Evolutionary conservation across 1,139 yeast species (phyloP), one percentile per base, ranked within the genome.

Genomic region (Tardiomyces digboiensis): DNA sequence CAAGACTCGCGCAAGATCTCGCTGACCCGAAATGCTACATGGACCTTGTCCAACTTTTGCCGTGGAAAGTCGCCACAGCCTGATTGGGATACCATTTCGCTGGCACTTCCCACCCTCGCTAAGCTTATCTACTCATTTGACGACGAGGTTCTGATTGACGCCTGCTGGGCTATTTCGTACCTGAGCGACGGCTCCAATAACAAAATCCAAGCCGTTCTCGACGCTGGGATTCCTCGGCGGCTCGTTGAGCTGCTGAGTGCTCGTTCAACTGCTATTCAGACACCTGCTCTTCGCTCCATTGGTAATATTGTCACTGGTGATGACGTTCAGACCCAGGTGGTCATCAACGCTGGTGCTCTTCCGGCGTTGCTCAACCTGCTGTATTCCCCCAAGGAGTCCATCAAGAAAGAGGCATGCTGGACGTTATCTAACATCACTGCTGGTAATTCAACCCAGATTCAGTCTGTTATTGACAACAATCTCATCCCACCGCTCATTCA

Each of bases 391-490:
- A 88, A 88, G 71, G 98, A 91, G 64, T 80, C 93, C 20, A 84
- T 91, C 57, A 81, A 94, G 62, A 91, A 91, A 65, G 98, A 93
- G 69, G 95, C 97, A 7, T 89, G 98, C 72, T 91, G 98, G 98
- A 91, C 98, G 37, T 80, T 91, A 54, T 88, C 97, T 46, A 91
- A 91, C 68, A 88, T 91, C 60, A 91, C 98, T 39, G 98, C 98
- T 29, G 98, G 98, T 58, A 91, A 87, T 65, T 71, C 89, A 26
- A 89, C 84, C 52, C 98, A 91, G 72, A 88, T 91, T 59, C 97
- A 91, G 70, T 91, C 97, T 4, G 97, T 91, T 44, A 88, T 91
- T 59, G 96, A 89, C 63, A 82, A 91, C 51, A 91, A 91, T 70
- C 75, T 91, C 63, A 81, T 91, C 53, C 98, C 98, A 39, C 96